Conservation (phyloP, 257 asterid genomes). For the Nicotiana attenuata region DNA sequence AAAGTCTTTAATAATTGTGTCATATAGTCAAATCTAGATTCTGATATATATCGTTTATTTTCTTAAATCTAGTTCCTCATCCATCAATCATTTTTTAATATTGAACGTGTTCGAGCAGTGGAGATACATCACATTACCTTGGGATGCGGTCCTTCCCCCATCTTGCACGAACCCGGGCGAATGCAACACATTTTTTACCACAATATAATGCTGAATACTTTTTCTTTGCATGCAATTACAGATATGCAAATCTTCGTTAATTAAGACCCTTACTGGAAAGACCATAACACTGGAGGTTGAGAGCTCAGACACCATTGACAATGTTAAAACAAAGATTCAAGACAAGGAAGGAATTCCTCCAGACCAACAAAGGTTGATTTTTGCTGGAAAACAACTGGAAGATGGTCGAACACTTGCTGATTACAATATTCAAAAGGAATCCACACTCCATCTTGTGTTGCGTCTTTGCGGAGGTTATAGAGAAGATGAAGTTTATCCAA, state of each 20-base stretch:
- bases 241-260: neutral
- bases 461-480: neutral
- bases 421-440: neutral
- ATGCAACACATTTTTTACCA: too few species aligned
- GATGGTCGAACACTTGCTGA: neutral
- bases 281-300: neutral
- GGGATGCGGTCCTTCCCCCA: too few species aligned
- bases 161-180: too few species aligned
- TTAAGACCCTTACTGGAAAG: neutral
- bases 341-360: neutral
- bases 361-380: neutral
- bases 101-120: too few species aligned
- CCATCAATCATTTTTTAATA: too few species aligned
- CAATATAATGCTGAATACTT: neutral
- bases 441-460: slow-evolving; percentile 3
- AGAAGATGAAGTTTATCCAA: neutral
- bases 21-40: too few species aligned
- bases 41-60: too few species aligned
- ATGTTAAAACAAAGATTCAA: neutral
- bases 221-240: neutral
- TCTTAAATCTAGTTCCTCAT: too few species aligned
- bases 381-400: slow-evolving; percentile 2
- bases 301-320: neutral
- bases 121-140: too few species aligned
- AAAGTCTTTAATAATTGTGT: too few species aligned